phyloP scores from a whole-genome alignment of 2,329 filamentous ascomycete genomes.

The Huntiella omanensis region DNA sequence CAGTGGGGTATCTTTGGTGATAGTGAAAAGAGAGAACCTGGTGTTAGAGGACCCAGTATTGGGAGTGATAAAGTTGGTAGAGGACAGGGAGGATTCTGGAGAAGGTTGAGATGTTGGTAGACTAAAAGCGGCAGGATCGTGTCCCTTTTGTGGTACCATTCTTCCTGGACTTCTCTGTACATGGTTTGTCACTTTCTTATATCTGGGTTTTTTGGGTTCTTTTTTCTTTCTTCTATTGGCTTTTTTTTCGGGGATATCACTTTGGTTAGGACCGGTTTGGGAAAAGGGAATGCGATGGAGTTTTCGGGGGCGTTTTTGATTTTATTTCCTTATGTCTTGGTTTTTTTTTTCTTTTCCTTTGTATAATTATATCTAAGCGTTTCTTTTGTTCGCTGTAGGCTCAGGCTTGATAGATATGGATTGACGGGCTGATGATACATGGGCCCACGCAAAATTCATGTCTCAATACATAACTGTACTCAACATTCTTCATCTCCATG shows the following conservation, averaged over 20 bases:
- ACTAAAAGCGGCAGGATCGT: background rate
- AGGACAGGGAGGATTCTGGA: conserved; percentile 32
- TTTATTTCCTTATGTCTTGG: background rate
- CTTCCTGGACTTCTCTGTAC: background rate
- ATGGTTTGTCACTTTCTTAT: background rate
- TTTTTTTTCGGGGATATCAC: conserved; percentile 10
- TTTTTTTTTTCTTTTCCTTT: conserved; percentile 4
- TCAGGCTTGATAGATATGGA: background rate
- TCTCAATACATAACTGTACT: background rate
- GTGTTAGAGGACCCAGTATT: conserved; percentile 25
- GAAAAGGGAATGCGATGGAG: conserved; percentile 4
- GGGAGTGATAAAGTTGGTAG: conserved; percentile 26
- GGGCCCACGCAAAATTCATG: background rate
- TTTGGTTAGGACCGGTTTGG: conserved; percentile 6
- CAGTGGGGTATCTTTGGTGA: conserved; percentile 11
- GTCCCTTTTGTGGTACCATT: background rate
- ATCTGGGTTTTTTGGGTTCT: conserved; percentile 3
- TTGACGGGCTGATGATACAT: background rate
- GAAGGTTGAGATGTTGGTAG: conserved; percentile 37
- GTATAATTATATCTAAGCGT: background rate
- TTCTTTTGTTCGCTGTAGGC: background rate
- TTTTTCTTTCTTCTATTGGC: conserved; percentile 1
- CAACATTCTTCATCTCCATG: background rate
- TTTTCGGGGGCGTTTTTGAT: conserved; percentile 1
- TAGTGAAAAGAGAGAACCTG: conserved; percentile 27